Percentiles rank a stretch among this genome's conserved stretches.
Conservation (phyloP, 768 basidiomycete genomes). For the Chalciporus sphaerocephalus region DNA sequence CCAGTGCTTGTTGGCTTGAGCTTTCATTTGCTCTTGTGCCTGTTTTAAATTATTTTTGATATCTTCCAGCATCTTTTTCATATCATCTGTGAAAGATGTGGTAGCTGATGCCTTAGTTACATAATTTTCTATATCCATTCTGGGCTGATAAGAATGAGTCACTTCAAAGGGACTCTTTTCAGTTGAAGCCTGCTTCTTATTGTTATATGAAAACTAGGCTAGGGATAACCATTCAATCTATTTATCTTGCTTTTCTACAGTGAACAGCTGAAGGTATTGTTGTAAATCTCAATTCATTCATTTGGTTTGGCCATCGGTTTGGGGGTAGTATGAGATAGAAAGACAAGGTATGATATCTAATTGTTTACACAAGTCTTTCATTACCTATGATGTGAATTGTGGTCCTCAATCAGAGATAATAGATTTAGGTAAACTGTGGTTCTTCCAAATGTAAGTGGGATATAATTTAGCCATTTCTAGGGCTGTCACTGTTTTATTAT, state of each 20-base stretch:
- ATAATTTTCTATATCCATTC: constrained; percentile 10
- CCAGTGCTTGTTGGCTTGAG: constrained; percentile 11
- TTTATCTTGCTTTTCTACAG: constrained; percentile 21
- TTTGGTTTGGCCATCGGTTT: constrained; percentile 36
- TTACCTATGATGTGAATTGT: neutral
- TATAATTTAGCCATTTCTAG: neutral
- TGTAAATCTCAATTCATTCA: constrained; percentile 31
- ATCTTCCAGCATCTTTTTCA: constrained; percentile 14
- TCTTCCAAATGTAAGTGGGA: neutral
- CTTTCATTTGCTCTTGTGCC: constrained; percentile 26
- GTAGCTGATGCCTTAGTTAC: constrained; percentile 4
- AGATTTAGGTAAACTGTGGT: too few relatives aligned
- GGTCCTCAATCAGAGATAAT: too few relatives aligned
- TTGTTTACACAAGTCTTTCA: neutral
- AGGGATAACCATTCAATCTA: constrained; percentile 24
- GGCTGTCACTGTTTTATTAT: neutral
- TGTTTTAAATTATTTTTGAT: neutral
- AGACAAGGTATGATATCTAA: constrained; percentile 16
- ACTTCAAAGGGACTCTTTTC: constrained; percentile 25
- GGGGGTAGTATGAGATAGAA: constrained; percentile 33
- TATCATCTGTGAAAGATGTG: constrained; percentile 8
- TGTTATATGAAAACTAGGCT: constrained; percentile 32
- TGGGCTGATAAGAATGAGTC: constrained; percentile 18
- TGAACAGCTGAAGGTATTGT: constrained; percentile 26
- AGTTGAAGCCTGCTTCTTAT: constrained; percentile 18